Conservation (phyloP, 176 grass and related monocot genomes). For the Avena sativa region DNA sequence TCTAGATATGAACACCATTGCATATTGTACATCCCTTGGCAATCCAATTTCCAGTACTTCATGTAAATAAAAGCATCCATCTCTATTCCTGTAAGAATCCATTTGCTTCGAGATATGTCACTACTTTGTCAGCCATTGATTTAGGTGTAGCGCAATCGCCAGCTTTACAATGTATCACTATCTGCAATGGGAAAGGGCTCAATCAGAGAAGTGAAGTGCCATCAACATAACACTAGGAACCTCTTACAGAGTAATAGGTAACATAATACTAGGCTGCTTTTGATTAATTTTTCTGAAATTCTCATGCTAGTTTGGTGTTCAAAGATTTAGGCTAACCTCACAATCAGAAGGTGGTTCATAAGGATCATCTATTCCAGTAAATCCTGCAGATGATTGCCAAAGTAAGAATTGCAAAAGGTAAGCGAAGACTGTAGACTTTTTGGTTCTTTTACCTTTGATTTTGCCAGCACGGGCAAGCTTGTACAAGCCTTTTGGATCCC, state of each 20-base stretch:
- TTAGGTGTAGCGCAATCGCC: conserved; percentile 61
- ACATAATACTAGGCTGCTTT: background rate
- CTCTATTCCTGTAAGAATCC: conserved; percentile 61
- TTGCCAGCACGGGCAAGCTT: conserved; percentile 90
- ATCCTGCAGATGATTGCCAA: conserved; percentile 52
- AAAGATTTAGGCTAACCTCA: conserved; percentile 57
- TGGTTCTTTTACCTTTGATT: conserved; percentile 69
- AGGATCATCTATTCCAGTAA: conserved; percentile 91
- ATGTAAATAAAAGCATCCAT: background rate
- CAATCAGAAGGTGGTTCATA: conserved; percentile 80
- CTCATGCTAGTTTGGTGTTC: background rate
- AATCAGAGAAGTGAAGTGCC: background rate
- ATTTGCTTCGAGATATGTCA: conserved; percentile 69
- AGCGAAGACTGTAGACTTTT: background rate
- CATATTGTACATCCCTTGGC: background rate
- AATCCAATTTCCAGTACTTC: background rate
- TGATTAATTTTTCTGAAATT: background rate
- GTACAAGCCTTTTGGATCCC: conserved; percentile 92
- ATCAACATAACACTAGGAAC: background rate
- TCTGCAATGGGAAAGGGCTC: conserved; percentile 44
- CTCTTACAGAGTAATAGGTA: background rate
- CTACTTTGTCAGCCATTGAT: conserved; percentile 75
- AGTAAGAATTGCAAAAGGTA: conserved; percentile 10
- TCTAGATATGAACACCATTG: background rate
- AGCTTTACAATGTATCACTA: conserved; percentile 73